phyloP scores from a whole-genome alignment of 1,284 basidiomycete genomes.

The Jaminaea rosea region DNA sequence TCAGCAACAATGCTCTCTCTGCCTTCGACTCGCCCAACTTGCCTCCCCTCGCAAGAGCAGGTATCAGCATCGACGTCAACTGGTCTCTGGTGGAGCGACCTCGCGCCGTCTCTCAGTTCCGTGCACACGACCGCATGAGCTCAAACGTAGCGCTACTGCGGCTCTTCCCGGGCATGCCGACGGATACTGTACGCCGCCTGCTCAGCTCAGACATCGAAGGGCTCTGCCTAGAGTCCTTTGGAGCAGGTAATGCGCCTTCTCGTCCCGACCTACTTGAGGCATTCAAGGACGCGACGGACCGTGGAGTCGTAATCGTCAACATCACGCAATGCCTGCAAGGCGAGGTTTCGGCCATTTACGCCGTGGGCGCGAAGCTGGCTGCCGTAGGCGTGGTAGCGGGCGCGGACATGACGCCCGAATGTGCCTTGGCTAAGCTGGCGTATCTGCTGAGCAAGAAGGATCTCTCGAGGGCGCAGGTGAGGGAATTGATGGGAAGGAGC shows the following conservation, averaged over 20 bases:
- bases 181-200: constrained; percentile 31
- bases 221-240: constrained; percentile 57
- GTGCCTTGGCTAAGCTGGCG: constrained; percentile 75
- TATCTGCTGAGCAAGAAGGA: constrained; percentile 80
- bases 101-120: constrained; percentile 64
- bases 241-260: constrained; percentile 59
- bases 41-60: constrained; percentile 69
- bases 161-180: constrained; percentile 71
- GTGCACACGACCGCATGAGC: constrained; percentile 58
- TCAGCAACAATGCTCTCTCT: constrained; percentile 72
- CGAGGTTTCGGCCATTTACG: constrained; percentile 54
- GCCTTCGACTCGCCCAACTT: constrained; percentile 83
- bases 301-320: constrained; percentile 77
- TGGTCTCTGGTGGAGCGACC: constrained; percentile 56
- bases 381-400: constrained; percentile 35
- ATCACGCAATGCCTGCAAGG: constrained; percentile 75
- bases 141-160: constrained; percentile 49
- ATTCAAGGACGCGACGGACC: constrained; percentile 68
- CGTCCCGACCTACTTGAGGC: constrained; percentile 51
- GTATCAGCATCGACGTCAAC: constrained; percentile 63
- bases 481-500: constrained; percentile 66
- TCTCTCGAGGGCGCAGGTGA: constrained; percentile 60
- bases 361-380: constrained; percentile 66
- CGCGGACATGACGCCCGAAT: constrained; percentile 86
- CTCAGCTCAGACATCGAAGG: constrained; percentile 36